phyloP scores from a whole-genome alignment of 192 early-diverging fungal species.

The Lobulomyces angularis region DNA sequence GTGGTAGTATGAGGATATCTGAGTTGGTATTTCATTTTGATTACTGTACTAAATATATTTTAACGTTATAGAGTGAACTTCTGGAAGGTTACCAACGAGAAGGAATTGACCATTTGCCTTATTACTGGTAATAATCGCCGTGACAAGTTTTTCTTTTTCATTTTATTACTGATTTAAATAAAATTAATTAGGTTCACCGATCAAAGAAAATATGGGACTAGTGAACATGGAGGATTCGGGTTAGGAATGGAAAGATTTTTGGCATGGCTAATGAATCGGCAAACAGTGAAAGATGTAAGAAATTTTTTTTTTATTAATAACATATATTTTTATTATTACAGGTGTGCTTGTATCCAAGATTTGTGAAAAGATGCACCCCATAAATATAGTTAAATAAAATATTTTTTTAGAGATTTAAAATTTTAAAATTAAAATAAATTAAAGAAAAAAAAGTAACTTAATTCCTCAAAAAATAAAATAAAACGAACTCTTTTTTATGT shows the following conservation, averaged over 20 bases:
- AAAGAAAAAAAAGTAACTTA: no score
- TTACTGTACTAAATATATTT: background rate
- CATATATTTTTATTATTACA: background rate
- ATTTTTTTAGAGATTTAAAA: no score
- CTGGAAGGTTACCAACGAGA: conserved; percentile 75
- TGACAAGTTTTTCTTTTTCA: conserved; percentile 8
- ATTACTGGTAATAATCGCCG: conserved; percentile 99
- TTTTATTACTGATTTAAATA: conserved; percentile 4
- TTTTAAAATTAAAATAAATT: no score
- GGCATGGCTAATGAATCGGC: conserved; percentile 88
- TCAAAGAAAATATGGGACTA: conserved; percentile 96
- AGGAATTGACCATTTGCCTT: conserved; percentile 82
- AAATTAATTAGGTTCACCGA: conserved; percentile 52
- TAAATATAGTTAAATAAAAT: conserved; percentile 30
- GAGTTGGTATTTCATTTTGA: conserved; percentile 42
- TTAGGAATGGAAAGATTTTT: conserved; percentile 94
- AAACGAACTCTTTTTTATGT: no score
- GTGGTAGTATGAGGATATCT: conserved; percentile 94
- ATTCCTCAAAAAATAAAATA: no score
- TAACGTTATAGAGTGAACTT: conserved; percentile 36
- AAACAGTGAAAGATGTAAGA: conserved; percentile 70
- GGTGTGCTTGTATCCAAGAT: conserved; percentile 81
- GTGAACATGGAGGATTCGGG: conserved; percentile 94
- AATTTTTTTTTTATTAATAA: background rate
- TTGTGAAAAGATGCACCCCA: conserved; percentile 72